phyloP scores from a whole-genome alignment of 768 basidiomycete species.

The Pholiota conissans region DNA sequence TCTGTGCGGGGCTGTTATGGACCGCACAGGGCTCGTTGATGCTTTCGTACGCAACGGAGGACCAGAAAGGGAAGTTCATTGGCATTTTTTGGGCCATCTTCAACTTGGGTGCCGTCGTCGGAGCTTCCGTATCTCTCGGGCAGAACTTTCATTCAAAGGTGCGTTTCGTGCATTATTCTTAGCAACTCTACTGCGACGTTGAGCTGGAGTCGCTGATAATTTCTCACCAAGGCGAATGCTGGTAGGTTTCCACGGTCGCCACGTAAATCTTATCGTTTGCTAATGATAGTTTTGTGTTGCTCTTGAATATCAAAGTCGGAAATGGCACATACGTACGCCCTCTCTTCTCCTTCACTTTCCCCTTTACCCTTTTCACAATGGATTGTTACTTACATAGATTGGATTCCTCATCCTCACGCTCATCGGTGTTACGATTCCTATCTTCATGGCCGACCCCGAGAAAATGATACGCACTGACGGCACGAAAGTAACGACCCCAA shows the following conservation, averaged over 20 bases:
- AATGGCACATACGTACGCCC: slow-evolving; percentile 73
- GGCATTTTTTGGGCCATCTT: slow-evolving; percentile 85
- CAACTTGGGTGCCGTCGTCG: slow-evolving; percentile 79
- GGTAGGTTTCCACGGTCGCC: slow-evolving; percentile 30
- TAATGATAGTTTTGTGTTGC: not conserved
- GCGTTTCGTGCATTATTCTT: slow-evolving; percentile 16
- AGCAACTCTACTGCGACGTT: no score
- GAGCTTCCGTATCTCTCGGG: slow-evolving; percentile 72
- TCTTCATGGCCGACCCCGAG: slow-evolving; percentile 70
- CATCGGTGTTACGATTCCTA: slow-evolving; percentile 65
- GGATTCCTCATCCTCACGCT: slow-evolving; percentile 73
- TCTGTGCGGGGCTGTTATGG: slow-evolving; percentile 76
- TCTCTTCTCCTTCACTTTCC: not conserved
- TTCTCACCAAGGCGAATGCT: no score
- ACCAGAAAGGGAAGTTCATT: slow-evolving; percentile 75
- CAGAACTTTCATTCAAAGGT: slow-evolving; percentile 67
- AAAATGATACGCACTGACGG: slow-evolving; percentile 78
- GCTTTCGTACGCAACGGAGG: slow-evolving; percentile 81
- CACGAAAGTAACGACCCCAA: slow-evolving; percentile 58
- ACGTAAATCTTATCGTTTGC: not conserved
- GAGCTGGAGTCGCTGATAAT: no score
- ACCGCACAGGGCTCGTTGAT: slow-evolving; percentile 85
- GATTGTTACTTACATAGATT: slow-evolving; percentile 42
- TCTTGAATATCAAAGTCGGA: slow-evolving; percentile 56
- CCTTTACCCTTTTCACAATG: not conserved